Percentiles rank a stretch among this genome's conserved stretches.
Conservation (phyloP, 1,284 basidiomycete species). For the Stereum hirsutum region DNA sequence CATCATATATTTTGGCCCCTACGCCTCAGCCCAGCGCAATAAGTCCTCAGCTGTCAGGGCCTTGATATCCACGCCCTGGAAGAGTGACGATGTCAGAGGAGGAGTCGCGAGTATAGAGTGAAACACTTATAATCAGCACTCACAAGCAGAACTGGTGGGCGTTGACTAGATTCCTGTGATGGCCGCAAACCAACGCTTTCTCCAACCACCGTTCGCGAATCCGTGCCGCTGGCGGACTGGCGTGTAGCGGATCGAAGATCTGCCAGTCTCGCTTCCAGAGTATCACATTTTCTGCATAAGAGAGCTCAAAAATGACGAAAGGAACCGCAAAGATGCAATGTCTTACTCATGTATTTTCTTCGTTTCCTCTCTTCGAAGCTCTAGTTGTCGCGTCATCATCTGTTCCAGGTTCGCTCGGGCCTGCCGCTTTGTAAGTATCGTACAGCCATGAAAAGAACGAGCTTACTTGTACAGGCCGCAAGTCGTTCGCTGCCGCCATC, state of each 20-base stretch:
- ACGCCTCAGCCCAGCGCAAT: conserved; percentile 57
- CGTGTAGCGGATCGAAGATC: conserved; percentile 36
- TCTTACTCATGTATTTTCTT: conserved; percentile 47
- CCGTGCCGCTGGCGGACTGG: no score
- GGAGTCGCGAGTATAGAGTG: not conserved
- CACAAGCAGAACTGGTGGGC: conserved; percentile 3
- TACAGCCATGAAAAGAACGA: not conserved
- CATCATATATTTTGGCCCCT: no score
- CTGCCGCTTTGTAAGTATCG: conserved; percentile 22
- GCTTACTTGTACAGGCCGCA: conserved; percentile 68
- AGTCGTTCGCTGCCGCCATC: conserved; percentile 74
- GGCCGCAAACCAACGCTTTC: conserved; percentile 1
- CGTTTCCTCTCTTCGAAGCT: conserved; percentile 62
- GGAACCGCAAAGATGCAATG: conserved; percentile 13
- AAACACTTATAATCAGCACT: not conserved
- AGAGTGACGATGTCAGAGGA: not conserved
- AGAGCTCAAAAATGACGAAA: not conserved
- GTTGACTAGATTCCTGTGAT: not conserved
- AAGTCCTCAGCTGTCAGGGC: conserved; percentile 31
- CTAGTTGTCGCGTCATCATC: conserved; percentile 69
- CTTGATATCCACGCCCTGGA: conserved; percentile 8
- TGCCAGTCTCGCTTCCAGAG: conserved; percentile 49
- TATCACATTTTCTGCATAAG: conserved; percentile 54
- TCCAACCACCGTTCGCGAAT: no score
- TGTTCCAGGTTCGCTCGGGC: conserved; percentile 63